phyloP scores from a whole-genome alignment of 139 green algal species.

The Marvania coccoides region DNA sequence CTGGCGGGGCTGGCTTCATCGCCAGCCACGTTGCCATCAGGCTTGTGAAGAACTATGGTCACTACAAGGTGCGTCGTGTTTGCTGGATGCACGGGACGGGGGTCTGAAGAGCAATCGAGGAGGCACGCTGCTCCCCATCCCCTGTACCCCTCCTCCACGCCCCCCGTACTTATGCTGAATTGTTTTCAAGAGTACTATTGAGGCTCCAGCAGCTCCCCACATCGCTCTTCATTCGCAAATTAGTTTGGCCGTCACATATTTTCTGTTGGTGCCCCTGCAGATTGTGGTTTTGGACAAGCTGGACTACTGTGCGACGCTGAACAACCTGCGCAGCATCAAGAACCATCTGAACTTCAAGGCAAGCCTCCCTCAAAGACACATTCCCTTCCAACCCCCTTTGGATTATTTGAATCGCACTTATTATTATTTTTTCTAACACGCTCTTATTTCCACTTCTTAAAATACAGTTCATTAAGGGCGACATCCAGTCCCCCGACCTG shows the following conservation, averaged over 20 bases:
- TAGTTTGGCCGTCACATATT: too few species aligned
- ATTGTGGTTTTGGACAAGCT: constrained; percentile 92
- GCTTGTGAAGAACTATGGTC: constrained; percentile 62
- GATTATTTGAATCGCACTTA: too few species aligned
- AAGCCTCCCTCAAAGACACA: too few species aligned
- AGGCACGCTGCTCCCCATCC: too few species aligned
- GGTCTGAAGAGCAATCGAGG: too few species aligned
- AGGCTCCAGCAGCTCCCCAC: too few species aligned
- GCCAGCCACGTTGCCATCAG: constrained; percentile 76
- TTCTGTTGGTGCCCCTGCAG: constrained; percentile 23
- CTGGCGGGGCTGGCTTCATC: constrained; percentile 92
- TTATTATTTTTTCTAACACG: neutral
- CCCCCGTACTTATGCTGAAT: too few species aligned
- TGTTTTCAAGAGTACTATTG: too few species aligned
- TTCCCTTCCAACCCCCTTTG: too few species aligned
- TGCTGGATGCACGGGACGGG: neutral
- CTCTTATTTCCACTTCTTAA: neutral
- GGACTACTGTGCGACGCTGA: constrained; percentile 87
- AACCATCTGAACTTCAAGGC: constrained; percentile 76
- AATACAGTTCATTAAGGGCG: constrained; percentile 82
- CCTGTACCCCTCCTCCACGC: too few species aligned
- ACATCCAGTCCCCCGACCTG: constrained; percentile 88
- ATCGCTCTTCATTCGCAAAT: too few species aligned
- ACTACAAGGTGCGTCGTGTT: constrained; percentile 67
- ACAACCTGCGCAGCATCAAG: constrained; percentile 63